Evolutionary conservation across 257 asterid species (phyloP).

Genomic region (Scutellaria minor): DNA sequence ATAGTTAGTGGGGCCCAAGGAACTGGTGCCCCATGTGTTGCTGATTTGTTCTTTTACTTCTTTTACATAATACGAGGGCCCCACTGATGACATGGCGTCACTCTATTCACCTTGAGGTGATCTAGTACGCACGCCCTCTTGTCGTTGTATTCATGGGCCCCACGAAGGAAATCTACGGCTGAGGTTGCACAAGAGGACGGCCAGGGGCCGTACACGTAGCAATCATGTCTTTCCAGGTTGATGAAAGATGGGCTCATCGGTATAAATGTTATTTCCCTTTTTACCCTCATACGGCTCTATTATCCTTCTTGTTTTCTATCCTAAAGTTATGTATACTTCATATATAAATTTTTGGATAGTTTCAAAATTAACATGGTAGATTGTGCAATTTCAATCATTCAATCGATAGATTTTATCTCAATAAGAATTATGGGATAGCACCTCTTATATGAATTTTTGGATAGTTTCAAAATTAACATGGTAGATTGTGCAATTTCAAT

Average conservation of each 20-base stretch:
- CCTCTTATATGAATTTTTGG: too few relatives aligned
- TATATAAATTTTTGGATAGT: too few relatives aligned
- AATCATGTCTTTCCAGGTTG: constrained; percentile 24
- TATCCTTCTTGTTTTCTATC: too few relatives aligned
- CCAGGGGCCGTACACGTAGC: constrained; percentile 27
- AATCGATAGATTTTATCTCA: too few relatives aligned
- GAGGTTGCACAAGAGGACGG: neutral
- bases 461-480: too few relatives aligned
- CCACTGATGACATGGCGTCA: constrained; percentile 33
- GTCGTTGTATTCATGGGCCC: constrained; percentile 8
- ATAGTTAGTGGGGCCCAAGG: neutral
- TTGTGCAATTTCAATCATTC: too few relatives aligned
- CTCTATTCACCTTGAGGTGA: neutral
- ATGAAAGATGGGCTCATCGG: constrained; percentile 20
- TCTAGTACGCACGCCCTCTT: constrained; percentile 33
- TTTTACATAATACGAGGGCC: neutral
- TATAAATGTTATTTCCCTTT: neutral
- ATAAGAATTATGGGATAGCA: too few relatives aligned
- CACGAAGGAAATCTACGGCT: constrained; percentile 3
- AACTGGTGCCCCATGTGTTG: constrained; percentile 34
- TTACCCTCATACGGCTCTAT: neutral
- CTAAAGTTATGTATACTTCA: too few relatives aligned
- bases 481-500: too few relatives aligned
- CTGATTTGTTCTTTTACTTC: constrained; percentile 9
- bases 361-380: too few relatives aligned